Conservation (phyloP, 495 filamentous ascomycete species). For the Neurospora tetrasperma region DNA sequence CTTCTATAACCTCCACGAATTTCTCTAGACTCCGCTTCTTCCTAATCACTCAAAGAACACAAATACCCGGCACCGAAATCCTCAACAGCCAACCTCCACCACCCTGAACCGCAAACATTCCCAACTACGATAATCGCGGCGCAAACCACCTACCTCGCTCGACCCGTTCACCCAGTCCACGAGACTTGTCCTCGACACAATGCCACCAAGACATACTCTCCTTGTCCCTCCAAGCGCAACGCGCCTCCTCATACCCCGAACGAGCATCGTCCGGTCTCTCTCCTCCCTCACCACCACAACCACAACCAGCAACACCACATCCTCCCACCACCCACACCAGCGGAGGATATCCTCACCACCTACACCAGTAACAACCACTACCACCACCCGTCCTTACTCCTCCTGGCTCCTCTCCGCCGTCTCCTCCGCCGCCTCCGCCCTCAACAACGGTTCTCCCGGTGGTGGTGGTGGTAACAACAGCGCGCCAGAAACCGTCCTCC, state of each 20-base stretch:
- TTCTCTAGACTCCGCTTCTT: not conserved
- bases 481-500: slow-evolving; percentile 35
- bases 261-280: not conserved
- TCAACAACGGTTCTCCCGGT: not conserved
- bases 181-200: not conserved
- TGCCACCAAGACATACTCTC: not conserved
- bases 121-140: not conserved
- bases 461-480: not conserved
- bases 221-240: not conserved
- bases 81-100: not conserved
- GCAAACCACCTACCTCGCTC: not conserved
- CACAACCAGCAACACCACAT: slow-evolving; percentile 2
- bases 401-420: not conserved
- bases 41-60: not conserved
- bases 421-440: not conserved
- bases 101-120: not conserved
- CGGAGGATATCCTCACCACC: not conserved
- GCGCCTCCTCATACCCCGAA: not conserved
- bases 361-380: not conserved
- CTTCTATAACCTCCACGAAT: not conserved
- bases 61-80: not conserved
- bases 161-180: not conserved
- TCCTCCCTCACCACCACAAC: slow-evolving; percentile 3
- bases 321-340: not conserved
- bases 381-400: not conserved